Conservation (phyloP, 2,329 filamentous ascomycete genomes). For the Ophiostoma pallidulum region DNA sequence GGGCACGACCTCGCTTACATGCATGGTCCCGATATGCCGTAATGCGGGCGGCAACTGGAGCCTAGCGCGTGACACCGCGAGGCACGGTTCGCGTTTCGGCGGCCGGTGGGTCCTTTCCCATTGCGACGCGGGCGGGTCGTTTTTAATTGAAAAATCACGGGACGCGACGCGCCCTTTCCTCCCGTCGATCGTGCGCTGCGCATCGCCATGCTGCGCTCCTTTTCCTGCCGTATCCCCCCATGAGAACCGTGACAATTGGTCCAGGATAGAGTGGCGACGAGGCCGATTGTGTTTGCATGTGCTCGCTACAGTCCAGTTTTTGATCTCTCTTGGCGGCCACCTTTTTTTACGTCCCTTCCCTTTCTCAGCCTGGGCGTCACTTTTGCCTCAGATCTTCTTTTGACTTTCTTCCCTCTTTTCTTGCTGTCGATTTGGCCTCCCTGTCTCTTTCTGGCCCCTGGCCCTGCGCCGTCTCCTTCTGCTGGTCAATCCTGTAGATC, state of each 20-base stretch:
- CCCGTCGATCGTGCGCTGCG: neutral
- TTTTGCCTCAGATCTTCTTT: conserved; percentile 1
- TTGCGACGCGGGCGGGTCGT: too few relatives aligned
- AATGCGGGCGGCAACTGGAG: too few relatives aligned
- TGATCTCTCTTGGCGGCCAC: too few relatives aligned
- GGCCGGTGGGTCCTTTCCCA: neutral
- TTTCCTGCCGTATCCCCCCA: neutral
- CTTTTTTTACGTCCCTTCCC: neutral
- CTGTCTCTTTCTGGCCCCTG: too few relatives aligned
- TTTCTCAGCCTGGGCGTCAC: neutral
- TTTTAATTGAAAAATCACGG: conserved; percentile 2
- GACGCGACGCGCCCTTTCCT: conserved; percentile 5
- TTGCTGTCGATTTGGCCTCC: neutral
- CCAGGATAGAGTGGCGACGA: too few relatives aligned
- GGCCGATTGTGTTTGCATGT: neutral
- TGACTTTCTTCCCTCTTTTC: neutral
- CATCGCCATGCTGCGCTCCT: conserved; percentile 2
- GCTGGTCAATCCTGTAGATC: too few relatives aligned
- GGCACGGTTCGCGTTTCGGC: neutral
- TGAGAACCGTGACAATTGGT: too few relatives aligned
- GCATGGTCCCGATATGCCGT: neutral
- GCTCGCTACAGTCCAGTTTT: too few relatives aligned
- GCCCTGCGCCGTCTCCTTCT: too few relatives aligned
- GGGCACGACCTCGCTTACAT: neutral
- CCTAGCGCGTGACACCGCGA: conserved; percentile 9